Conservation (phyloP, 495 filamentous ascomycete genomes). For the Pyronema domesticum region DNA sequence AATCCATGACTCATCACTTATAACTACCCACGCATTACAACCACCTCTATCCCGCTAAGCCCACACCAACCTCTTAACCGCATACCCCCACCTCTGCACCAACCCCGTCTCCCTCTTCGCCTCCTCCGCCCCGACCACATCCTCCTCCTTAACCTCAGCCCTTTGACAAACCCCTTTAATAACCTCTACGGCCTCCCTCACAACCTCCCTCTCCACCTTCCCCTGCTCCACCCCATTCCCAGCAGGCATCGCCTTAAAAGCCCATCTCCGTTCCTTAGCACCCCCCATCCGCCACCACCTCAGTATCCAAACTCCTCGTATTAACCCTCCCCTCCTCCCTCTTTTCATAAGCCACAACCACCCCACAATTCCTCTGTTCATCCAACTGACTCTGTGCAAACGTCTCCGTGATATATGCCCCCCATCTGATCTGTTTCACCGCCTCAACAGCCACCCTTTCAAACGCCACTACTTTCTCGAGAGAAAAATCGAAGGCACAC, state of each 20-base stretch:
- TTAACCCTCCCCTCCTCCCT: slow-evolving; percentile 48
- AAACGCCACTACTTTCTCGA: slow-evolving; percentile 79
- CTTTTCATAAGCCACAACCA: slow-evolving; percentile 58
- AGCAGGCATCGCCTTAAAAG: slow-evolving; percentile 34
- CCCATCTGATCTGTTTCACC: slow-evolving; percentile 50
- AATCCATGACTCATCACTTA: neutral
- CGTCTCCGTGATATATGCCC: slow-evolving; percentile 77
- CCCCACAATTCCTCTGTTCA: slow-evolving; percentile 60
- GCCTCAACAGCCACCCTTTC: slow-evolving; percentile 66
- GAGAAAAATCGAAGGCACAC: slow-evolving; percentile 79
- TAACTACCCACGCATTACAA: neutral
- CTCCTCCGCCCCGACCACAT: slow-evolving; percentile 66
- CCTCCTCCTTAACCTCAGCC: slow-evolving; percentile 39
- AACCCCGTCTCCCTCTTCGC: slow-evolving; percentile 76
- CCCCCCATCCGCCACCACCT: slow-evolving; percentile 3
- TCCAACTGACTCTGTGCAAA: slow-evolving; percentile 56
- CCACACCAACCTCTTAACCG: slow-evolving; percentile 85
- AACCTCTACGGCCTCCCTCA: slow-evolving; percentile 2
- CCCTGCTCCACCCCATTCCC: slow-evolving; percentile 9
- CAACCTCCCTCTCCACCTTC: slow-evolving; percentile 18
- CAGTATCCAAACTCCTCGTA: slow-evolving; percentile 40
- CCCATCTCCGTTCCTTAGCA: slow-evolving; percentile 31
- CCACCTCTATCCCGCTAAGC: slow-evolving; percentile 31
- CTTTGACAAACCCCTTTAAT: neutral
- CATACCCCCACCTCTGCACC: slow-evolving; percentile 69